Evolutionary conservation across 1,284 basidiomycete genomes (phyloP).

Genomic region (Neolentinus lepideus): DNA sequence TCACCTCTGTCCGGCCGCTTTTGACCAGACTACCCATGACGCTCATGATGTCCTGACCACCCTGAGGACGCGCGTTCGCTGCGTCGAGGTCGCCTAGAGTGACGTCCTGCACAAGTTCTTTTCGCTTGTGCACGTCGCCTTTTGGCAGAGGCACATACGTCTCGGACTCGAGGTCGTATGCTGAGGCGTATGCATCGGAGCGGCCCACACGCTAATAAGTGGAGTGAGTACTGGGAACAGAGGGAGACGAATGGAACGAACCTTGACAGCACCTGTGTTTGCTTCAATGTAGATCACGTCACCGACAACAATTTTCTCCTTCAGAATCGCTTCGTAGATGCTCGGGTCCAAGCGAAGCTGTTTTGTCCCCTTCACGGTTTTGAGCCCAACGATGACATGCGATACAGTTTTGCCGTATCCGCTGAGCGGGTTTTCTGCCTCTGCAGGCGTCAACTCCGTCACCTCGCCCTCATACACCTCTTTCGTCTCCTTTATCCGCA

Average conservation of each 20-base stretch:
- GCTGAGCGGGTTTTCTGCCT: conserved; percentile 90
- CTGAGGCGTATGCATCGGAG: conserved; percentile 97
- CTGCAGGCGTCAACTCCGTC: conserved; percentile 93
- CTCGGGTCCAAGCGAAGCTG: conserved; percentile 92
- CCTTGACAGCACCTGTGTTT: conserved; percentile 95
- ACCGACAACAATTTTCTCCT: conserved; percentile 95
- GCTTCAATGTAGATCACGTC: conserved; percentile 97
- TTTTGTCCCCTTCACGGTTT: conserved; percentile 98
- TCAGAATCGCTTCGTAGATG: conserved; percentile 96
- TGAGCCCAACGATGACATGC: conserved; percentile 93
- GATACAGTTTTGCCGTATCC: conserved; percentile 99
- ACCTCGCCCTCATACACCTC: conserved; percentile 99
- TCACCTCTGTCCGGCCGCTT: conserved; percentile 91
- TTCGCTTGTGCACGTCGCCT: conserved; percentile 96
- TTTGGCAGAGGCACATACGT: conserved; percentile 98
- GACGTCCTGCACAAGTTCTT: conserved; percentile 96
- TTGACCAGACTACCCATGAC: conserved; percentile 98
- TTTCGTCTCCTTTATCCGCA: conserved; percentile 97
- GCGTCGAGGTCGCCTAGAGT: conserved; percentile 96
- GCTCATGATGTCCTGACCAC: conserved; percentile 96
- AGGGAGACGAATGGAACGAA: conserved; percentile 23
- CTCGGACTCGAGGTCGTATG: conserved; percentile 96
- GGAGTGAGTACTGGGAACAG: background rate
- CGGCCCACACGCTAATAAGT: conserved; percentile 83
- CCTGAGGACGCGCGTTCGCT: conserved; percentile 92